Conservation (phyloP, 371 early-diverging fungal genomes). For the Rhizopus delemar region DNA sequence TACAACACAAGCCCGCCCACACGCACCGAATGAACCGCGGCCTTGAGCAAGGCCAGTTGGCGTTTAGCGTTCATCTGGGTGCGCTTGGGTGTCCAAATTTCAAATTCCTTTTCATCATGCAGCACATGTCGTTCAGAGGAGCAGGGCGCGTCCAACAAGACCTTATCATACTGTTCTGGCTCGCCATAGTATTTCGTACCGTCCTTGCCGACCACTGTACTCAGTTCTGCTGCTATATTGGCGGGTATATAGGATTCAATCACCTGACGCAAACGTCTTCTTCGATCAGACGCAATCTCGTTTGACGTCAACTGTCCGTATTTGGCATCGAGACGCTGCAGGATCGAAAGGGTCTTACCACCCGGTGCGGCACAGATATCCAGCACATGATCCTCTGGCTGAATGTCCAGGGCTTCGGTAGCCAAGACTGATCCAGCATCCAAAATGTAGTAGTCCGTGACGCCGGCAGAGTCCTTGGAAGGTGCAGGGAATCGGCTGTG, state of each 20-base stretch:
- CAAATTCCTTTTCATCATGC: slow-evolving; percentile 54
- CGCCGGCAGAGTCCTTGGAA: slow-evolving; percentile 30
- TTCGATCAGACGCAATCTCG: slow-evolving; percentile 57
- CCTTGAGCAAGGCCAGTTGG: slow-evolving; percentile 60
- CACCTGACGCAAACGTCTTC: slow-evolving; percentile 54
- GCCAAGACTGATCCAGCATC: slow-evolving; percentile 73
- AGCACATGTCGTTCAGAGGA: slow-evolving; percentile 73
- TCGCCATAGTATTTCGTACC: slow-evolving; percentile 50
- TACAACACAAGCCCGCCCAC: slow-evolving; percentile 69
- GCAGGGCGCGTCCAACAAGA: slow-evolving; percentile 81
- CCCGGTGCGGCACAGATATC: slow-evolving; percentile 84
- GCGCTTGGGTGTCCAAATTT: slow-evolving; percentile 54
- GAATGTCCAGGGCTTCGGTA: slow-evolving; percentile 59
- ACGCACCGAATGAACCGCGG: slow-evolving; percentile 62
- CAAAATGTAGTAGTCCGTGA: slow-evolving; percentile 58
- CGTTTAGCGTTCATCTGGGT: slow-evolving; percentile 53
- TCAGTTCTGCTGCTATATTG: slow-evolving; percentile 34
- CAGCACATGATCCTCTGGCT: slow-evolving; percentile 72
- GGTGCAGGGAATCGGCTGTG: slow-evolving; percentile 45
- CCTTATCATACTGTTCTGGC: slow-evolving; percentile 59
- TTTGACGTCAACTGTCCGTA: slow-evolving; percentile 57
- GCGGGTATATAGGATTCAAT: slow-evolving; percentile 61
- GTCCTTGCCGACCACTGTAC: slow-evolving; percentile 60
- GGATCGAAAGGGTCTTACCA: slow-evolving; percentile 65
- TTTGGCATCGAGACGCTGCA: slow-evolving; percentile 48